These are phyloP conservation scores for Melampsora americana DNA, from an alignment of 1,284 basidiomycete genomes.

Conservation along the genomic window DNA sequence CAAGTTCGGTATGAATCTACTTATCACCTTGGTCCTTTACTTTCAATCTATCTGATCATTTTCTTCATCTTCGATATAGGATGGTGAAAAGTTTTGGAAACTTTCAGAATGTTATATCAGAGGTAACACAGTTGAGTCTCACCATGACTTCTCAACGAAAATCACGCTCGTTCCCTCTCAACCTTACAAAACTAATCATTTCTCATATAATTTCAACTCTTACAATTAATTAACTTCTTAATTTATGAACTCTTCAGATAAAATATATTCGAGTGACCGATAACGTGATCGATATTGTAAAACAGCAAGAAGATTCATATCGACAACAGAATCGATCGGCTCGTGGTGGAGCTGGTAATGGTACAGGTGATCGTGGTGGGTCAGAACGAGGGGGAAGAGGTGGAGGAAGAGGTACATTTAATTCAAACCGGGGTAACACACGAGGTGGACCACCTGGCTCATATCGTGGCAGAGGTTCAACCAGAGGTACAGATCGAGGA, in stretches of 20 bases:
- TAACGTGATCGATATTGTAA: slow-evolving; percentile 77
- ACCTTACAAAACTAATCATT: neutral
- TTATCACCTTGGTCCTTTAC: neutral
- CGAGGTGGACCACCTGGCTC: slow-evolving; percentile 9
- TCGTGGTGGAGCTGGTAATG: slow-evolving; percentile 60
- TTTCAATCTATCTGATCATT: neutral
- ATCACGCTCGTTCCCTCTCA: neutral
- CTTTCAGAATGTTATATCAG: slow-evolving; percentile 96
- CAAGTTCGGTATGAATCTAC: slow-evolving; percentile 63
- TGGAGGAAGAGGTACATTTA: slow-evolving; percentile 45
- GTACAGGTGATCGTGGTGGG: slow-evolving; percentile 45
- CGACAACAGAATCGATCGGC: slow-evolving; percentile 60
- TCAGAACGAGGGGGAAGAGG: slow-evolving; percentile 49
- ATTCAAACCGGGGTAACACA: slow-evolving; percentile 12
- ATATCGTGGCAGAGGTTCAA: slow-evolving; percentile 16
- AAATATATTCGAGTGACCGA: slow-evolving; percentile 97
- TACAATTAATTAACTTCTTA: neutral
- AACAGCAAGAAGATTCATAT: slow-evolving; percentile 77
- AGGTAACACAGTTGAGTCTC: slow-evolving; percentile 69
- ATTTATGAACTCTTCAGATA: slow-evolving; percentile 58
- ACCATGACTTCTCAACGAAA: neutral
- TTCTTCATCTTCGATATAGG: slow-evolving; percentile 52
- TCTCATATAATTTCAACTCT: neutral
- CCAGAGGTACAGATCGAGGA: slow-evolving; percentile 30
- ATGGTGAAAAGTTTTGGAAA: slow-evolving; percentile 97